Evolutionary conservation across 495 filamentous ascomycete genomes (phyloP).

Genomic region (Aspergillus funiculosus): DNA sequence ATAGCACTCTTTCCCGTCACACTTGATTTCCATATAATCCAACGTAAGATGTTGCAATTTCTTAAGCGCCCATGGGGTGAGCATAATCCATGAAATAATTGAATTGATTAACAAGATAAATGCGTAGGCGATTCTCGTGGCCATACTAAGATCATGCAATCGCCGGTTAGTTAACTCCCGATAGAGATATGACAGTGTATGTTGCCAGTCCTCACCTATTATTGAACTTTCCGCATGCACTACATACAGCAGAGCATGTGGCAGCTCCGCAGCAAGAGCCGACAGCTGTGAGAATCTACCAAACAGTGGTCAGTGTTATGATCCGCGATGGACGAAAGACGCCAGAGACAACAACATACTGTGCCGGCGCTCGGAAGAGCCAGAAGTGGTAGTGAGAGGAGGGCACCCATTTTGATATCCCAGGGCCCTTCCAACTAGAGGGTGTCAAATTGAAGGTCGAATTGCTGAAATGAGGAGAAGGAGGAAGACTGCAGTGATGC

Average conservation of each 20-base stretch:
- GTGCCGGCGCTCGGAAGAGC: slow-evolving; percentile 81
- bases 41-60: slow-evolving; percentile 86
- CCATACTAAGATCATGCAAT: slow-evolving; percentile 55
- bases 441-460: neutral
- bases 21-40: slow-evolving; percentile 91
- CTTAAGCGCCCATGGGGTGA: slow-evolving; percentile 96
- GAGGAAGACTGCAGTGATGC: neutral
- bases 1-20: slow-evolving; percentile 84
- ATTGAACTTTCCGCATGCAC: slow-evolving; percentile 90
- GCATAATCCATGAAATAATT: slow-evolving; percentile 96
- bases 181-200: slow-evolving; percentile 13
- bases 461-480: neutral
- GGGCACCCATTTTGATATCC: slow-evolving; percentile 64
- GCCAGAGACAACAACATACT: slow-evolving; percentile 47
- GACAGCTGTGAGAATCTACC: slow-evolving; percentile 65
- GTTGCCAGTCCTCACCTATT: slow-evolving; percentile 61
- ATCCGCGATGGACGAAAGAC: neutral
- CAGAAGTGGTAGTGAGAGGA: slow-evolving; percentile 83
- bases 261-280: slow-evolving; percentile 92
- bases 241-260: slow-evolving; percentile 90
- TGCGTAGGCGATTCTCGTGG: slow-evolving; percentile 95
- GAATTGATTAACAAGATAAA: slow-evolving; percentile 94
- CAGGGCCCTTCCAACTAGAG: neutral
- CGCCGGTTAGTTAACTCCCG: slow-evolving; percentile 5
- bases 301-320: slow-evolving; percentile 21